A percentile compares a stretch with the other conserved stretches of the same genome.
Evolutionary conservation across 2,329 filamentous ascomycete genomes (phyloP).

Genomic region (Exserohilum rostratum): DNA sequence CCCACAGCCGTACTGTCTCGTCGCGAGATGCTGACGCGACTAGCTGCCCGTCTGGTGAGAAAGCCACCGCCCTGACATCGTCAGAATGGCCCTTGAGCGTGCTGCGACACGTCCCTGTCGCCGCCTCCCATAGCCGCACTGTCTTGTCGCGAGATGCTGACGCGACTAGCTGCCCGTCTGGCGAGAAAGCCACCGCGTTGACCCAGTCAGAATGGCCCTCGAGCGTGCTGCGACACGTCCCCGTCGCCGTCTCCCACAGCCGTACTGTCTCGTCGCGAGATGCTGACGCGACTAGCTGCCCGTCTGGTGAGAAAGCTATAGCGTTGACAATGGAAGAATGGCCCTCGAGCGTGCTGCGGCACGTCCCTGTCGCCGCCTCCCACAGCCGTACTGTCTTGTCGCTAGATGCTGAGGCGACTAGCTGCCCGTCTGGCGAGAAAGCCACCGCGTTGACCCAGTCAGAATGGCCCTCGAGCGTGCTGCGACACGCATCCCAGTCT

Average conservation of each 20-base stretch:
- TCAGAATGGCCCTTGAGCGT: background rate
- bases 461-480: background rate
- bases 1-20: conserved; percentile 1
- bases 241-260: conserved; percentile 2
- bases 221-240: conserved; percentile 1
- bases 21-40: background rate
- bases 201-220: conserved; percentile 3
- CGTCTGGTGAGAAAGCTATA: conserved; percentile 12
- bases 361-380: background rate
- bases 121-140: conserved; percentile 4
- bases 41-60: background rate
- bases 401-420: background rate
- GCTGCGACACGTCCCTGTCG: background rate
- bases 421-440: background rate
- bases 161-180: conserved; percentile 10
- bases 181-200: conserved; percentile 3
- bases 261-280: conserved; percentile 1
- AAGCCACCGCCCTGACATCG: background rate
- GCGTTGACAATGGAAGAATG: background rate
- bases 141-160: background rate
- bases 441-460: background rate
- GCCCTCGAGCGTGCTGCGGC: conserved; percentile 4
- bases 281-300: conserved; percentile 1
- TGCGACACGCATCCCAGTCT: conserved; percentile 14
- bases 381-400: conserved; percentile 2